Evolutionary conservation across 2,329 filamentous ascomycete genomes (phyloP).

Genomic region (Scytalidium lignicola): DNA sequence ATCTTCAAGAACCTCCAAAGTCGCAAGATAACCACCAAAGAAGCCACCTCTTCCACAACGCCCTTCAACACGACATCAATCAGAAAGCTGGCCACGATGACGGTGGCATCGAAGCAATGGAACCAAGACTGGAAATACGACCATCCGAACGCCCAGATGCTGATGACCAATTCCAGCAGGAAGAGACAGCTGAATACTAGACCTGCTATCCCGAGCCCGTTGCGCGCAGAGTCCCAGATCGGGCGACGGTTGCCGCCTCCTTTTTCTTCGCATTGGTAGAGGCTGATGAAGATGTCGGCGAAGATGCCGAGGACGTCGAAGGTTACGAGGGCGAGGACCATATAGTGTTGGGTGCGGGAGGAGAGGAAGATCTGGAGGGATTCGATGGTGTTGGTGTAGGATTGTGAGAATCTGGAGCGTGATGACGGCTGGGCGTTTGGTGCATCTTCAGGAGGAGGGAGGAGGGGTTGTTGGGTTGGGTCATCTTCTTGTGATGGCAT

Average conservation of each 20-base stretch:
- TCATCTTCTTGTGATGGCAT: too few relatives aligned
- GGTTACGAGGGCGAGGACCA: slow-evolving; percentile 41
- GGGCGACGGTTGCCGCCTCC: slow-evolving; percentile 15
- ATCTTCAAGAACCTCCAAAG: slow-evolving; percentile 68
- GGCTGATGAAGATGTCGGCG: slow-evolving; percentile 43
- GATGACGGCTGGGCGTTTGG: not conserved
- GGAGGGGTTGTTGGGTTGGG: not conserved
- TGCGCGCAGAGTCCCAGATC: slow-evolving; percentile 30
- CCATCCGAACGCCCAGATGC: slow-evolving; percentile 56
- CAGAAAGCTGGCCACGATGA: slow-evolving; percentile 57
- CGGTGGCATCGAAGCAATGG: slow-evolving; percentile 57
- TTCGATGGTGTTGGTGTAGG: slow-evolving; percentile 11
- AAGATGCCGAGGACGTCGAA: slow-evolving; percentile 48
- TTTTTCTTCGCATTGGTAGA: slow-evolving; percentile 43
- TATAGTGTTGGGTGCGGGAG: slow-evolving; percentile 43
- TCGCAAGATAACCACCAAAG: slow-evolving; percentile 60
- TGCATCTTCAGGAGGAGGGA: not conserved
- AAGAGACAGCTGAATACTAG: slow-evolving; percentile 61
- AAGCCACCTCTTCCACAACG: slow-evolving; percentile 56
- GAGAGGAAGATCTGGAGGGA: slow-evolving; percentile 26
- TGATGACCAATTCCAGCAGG: slow-evolving; percentile 54
- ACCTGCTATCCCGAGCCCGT: slow-evolving; percentile 45
- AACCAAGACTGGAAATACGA: slow-evolving; percentile 55
- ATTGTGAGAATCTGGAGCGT: not conserved
- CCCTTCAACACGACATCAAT: slow-evolving; percentile 58